phyloP scores from a whole-genome alignment of 1,284 basidiomycete species.

The Earliella scabrosa region DNA sequence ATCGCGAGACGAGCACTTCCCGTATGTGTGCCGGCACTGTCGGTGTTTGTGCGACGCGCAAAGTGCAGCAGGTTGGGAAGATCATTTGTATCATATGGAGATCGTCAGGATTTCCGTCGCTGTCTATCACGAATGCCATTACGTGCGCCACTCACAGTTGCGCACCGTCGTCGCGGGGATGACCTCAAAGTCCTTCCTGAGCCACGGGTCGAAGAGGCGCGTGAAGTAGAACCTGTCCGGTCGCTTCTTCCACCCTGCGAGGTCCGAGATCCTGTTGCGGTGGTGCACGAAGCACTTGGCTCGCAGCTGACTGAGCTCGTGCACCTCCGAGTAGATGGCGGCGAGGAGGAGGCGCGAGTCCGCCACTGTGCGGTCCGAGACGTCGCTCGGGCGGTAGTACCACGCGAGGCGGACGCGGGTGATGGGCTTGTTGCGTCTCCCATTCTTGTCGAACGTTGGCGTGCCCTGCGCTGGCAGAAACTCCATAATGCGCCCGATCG shows the following conservation, averaged over 20 bases:
- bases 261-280: slow-evolving; percentile 91
- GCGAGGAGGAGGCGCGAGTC: slow-evolving; percentile 91
- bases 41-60: too few relatives aligned
- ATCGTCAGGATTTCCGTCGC: too few relatives aligned
- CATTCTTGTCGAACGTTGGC: slow-evolving; percentile 45
- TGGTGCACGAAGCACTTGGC: slow-evolving; percentile 93
- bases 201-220: slow-evolving; percentile 94
- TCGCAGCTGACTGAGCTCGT: slow-evolving; percentile 90
- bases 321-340: slow-evolving; percentile 94
- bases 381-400: slow-evolving; percentile 92
- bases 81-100: too few relatives aligned
- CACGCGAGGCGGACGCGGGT: slow-evolving; percentile 88
- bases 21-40: slow-evolving; percentile 83
- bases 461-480: slow-evolving; percentile 83
- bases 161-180: slow-evolving; percentile 85
- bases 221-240: slow-evolving; percentile 96
- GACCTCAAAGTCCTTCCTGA: slow-evolving; percentile 98
- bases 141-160: slow-evolving; percentile 68
- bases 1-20: slow-evolving; percentile 77
- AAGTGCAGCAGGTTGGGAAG: too few relatives aligned
- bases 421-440: slow-evolving; percentile 61
- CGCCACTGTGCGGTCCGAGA: slow-evolving; percentile 81
- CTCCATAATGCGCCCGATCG: slow-evolving; percentile 94
- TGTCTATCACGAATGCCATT: too few relatives aligned
- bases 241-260: slow-evolving; percentile 93